phyloP scores from a whole-genome alignment of 2,329 filamentous ascomycete species.

The Sporothrix inflata region DNA sequence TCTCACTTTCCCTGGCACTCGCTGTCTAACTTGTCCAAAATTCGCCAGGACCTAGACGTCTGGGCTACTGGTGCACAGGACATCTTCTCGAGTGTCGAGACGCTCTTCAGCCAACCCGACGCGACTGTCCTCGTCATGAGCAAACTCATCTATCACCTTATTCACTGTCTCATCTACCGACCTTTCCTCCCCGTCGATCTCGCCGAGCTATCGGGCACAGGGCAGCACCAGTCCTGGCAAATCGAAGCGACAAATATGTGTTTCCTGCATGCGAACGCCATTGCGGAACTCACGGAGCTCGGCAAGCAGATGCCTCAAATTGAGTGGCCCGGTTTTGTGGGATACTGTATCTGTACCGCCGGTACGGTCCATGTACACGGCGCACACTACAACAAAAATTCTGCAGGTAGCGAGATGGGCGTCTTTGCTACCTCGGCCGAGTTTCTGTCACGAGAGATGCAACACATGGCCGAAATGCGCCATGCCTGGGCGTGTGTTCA shows the following conservation, averaged over 20 bases:
- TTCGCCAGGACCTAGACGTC: constrained; percentile 79
- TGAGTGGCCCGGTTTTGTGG: constrained; percentile 85
- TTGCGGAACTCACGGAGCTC: constrained; percentile 79
- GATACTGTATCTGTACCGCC: constrained; percentile 84
- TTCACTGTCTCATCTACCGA: constrained; percentile 84
- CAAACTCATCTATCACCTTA: constrained; percentile 84
- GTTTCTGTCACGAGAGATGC: constrained; percentile 77
- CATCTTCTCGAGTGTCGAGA: constrained; percentile 74
- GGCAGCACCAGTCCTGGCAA: constrained; percentile 90
- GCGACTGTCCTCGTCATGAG: constrained; percentile 78
- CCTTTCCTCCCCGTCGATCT: constrained; percentile 86
- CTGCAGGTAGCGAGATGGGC: constrained; percentile 56
- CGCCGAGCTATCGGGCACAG: constrained; percentile 75
- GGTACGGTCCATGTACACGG: constrained; percentile 89
- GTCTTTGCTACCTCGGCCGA: constrained; percentile 67
- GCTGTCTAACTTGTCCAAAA: constrained; percentile 81
- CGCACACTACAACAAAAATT: constrained; percentile 69
- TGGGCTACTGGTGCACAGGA: constrained; percentile 84
- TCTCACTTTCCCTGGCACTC: constrained; percentile 92
- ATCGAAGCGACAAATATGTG: constrained; percentile 89
- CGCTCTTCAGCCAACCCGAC: constrained; percentile 76
- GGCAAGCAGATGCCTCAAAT: constrained; percentile 73
- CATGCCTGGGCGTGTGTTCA: constrained; percentile 78
- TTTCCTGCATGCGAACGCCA: constrained; percentile 83
- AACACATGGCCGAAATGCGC: constrained; percentile 74